Base-by-base conservation (phyloP, 495 filamentous ascomycete genomes). In the Glarea lozoyensis region DNA sequence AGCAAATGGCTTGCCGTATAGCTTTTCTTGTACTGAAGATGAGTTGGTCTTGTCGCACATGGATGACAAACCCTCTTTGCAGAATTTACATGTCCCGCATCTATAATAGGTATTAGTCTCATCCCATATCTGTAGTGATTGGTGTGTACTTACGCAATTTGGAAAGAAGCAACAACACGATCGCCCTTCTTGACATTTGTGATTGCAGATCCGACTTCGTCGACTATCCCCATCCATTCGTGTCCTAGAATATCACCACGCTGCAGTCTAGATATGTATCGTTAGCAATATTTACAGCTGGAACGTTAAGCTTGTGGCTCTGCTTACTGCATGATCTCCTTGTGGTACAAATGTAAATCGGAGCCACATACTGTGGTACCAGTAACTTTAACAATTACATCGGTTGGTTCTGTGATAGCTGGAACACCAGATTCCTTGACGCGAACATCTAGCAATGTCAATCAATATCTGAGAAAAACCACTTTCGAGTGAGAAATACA, bases 161-260 rank as follows among this genome's bases (percentile, higher is more conserved):
- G 33, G 33, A 45, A 45, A 9, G 33, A 45, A 24, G 42, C 42
- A 36, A 45, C 42, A 37, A 45, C 88, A 13, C 87, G 68, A 41
- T 88, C 75, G n/a, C 87, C 88, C 40, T 68, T 68, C 52, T 80
- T 73, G 33, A 80, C 60, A 0, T 68, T 73, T 32, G 60, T 78
- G 3, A 81, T 72, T 0, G 49, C 70, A 0, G 76, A 62, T 0
- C 87, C 88, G 7, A 85, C 70, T 13, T 74, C 68, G 30, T 89
- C 84, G 4, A 92, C 79, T 16, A 86, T 62, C 24, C 88, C 88
- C 52, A 83, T 88, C 66, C 86, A 92, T 53, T 94, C 87, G 56
- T 94, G 86, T 37, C 88, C 88, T 0, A 93, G 70, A 37, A 94
- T 87, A 61, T 94, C 88, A 31, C 88, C 86, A 50, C 84, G 81